Percentiles rank a stretch among this genome's conserved stretches.
Conservation (phyloP, 345 rosid species). For the Aurinia saxatilis region DNA sequence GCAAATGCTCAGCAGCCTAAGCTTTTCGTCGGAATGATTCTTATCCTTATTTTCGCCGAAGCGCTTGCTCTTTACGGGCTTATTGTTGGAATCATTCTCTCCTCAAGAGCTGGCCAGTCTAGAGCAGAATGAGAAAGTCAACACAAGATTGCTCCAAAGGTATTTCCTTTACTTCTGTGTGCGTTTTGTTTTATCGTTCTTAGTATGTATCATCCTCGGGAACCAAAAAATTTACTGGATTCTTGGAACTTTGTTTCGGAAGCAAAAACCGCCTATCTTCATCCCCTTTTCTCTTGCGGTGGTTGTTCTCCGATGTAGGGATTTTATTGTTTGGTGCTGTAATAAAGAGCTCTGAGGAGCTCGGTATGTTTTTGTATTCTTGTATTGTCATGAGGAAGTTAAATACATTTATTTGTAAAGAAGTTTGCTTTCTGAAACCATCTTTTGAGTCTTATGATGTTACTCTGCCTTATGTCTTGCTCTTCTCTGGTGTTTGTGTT, state of each 20-base stretch:
- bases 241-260: conserved; percentile 19
- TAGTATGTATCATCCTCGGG: conserved; percentile 19
- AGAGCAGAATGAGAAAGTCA: conserved; percentile 28
- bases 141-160: neutral
- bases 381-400: conserved; percentile 22
- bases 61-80: conserved; percentile 36
- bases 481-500: neutral
- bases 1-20: conserved; percentile 40
- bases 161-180: conserved; percentile 16
- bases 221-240: conserved; percentile 4
- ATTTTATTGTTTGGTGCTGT: conserved; percentile 23
- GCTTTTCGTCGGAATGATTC: conserved; percentile 35
- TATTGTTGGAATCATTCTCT: conserved; percentile 32
- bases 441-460: neutral
- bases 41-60: conserved; percentile 34
- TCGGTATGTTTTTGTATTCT: conserved; percentile 20
- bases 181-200: conserved; percentile 7
- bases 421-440: conserved; percentile 13
- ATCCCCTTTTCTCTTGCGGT: conserved; percentile 5
- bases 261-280: neutral
- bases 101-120: conserved; percentile 37
- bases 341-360: conserved; percentile 29
- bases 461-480: neutral
- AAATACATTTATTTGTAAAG: conserved; percentile 31
- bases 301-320: conserved; percentile 23